Evolutionary conservation across 1,284 basidiomycete species (phyloP).

Genomic region (Inonotus obliquus): DNA sequence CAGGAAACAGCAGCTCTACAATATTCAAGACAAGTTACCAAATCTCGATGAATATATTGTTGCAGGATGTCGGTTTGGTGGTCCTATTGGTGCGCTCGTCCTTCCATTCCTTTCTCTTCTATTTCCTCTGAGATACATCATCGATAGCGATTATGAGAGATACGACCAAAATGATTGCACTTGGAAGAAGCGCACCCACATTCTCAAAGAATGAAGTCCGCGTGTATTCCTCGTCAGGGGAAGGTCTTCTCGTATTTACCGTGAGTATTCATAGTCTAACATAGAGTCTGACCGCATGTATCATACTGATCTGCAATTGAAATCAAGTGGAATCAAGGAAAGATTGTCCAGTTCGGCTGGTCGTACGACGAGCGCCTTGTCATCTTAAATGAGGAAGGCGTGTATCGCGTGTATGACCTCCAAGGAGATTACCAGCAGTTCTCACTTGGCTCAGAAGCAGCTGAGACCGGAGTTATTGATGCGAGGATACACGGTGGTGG

Average conservation of each 20-base stretch:
- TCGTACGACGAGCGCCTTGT: slow-evolving; percentile 76
- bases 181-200: slow-evolving; percentile 58
- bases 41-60: slow-evolving; percentile 79
- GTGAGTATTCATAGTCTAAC: slow-evolving; percentile 28
- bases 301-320: slow-evolving; percentile 27
- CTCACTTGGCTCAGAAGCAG: slow-evolving; percentile 81
- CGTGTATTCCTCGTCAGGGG: slow-evolving; percentile 70
- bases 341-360: slow-evolving; percentile 81
- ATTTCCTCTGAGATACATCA: neutral
- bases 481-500: slow-evolving; percentile 85
- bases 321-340: slow-evolving; percentile 77
- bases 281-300: neutral
- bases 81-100: slow-evolving; percentile 71
- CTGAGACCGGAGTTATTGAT: slow-evolving; percentile 81
- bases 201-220: slow-evolving; percentile 76
- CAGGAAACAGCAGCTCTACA: slow-evolving; percentile 78
- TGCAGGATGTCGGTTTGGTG: slow-evolving; percentile 81
- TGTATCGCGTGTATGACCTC: slow-evolving; percentile 87
- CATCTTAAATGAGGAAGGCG: slow-evolving; percentile 88
- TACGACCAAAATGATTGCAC: slow-evolving; percentile 71
- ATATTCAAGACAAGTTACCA: slow-evolving; percentile 75
- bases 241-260: slow-evolving; percentile 60
- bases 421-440: slow-evolving; percentile 82
- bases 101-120: neutral
- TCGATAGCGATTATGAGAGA: slow-evolving; percentile 82